Conservation (phyloP, 2,329 filamentous ascomycete genomes). For the Hypoxylon sp. region DNA sequence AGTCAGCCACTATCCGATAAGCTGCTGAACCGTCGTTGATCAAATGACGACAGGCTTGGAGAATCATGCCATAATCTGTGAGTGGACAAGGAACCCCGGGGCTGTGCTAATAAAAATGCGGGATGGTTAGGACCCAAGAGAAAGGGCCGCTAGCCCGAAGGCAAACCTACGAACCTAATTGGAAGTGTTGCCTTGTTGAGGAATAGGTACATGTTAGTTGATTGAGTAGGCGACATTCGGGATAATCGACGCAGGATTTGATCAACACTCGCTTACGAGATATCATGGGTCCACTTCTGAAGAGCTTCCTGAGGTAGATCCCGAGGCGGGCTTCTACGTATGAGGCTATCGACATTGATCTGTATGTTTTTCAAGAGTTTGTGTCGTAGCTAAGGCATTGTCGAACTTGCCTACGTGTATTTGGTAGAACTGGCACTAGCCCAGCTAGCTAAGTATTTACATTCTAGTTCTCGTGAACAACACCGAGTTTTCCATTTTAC, state of each 20-base stretch:
- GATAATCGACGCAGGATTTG: conserved; percentile 9
- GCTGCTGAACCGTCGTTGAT: conserved; percentile 28
- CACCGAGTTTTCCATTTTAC: not conserved
- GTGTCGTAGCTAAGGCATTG: conserved; percentile 1
- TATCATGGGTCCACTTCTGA: conserved; percentile 2
- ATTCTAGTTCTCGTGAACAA: not conserved
- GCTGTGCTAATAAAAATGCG: conserved; percentile 32
- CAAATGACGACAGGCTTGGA: conserved; percentile 27
- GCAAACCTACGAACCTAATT: conserved; percentile 19
- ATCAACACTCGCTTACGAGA: conserved; percentile 2
- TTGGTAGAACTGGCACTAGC: not conserved
- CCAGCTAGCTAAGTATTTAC: not conserved
- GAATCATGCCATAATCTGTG: conserved; percentile 39
- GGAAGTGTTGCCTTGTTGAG: not conserved
- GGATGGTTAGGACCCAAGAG: conserved; percentile 28
- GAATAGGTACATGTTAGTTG: conserved; percentile 8
- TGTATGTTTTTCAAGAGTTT: not conserved
- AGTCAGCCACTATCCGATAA: conserved; percentile 37
- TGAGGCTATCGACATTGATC: not conserved
- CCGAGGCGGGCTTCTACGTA: not conserved
- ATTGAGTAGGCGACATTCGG: conserved; percentile 18
- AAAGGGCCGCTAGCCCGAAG: conserved; percentile 25
- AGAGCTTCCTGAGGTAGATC: not conserved
- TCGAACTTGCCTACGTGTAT: not conserved
- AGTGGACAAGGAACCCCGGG: conserved; percentile 33